Percentiles rank a stretch among this genome's conserved stretches.
phyloP scores from a whole-genome alignment of 1,139 yeast genomes.

The Candida glucosophila region DNA sequence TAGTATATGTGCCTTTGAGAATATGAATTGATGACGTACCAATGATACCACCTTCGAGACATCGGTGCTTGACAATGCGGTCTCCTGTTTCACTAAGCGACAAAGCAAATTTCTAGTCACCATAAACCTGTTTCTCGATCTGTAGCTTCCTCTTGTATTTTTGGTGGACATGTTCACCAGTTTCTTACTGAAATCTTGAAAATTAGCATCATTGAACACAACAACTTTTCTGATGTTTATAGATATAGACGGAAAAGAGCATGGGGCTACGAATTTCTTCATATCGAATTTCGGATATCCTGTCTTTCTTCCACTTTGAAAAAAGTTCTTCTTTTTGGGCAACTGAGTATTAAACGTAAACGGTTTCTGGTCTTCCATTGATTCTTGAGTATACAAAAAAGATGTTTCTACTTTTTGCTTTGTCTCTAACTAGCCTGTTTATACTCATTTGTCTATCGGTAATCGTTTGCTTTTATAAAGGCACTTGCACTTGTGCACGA shows the following conservation, averaged over 20 bases:
- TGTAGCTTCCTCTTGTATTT: constrained; percentile 5
- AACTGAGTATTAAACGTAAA: no score
- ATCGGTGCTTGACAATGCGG: constrained; percentile 5
- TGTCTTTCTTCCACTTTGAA: no score
- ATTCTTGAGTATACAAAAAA: no score
- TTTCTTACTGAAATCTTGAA: constrained; percentile 2
- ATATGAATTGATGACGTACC: constrained; percentile 8
- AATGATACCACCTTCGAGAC: constrained; percentile 11
- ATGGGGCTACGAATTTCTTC: constrained; percentile 3
- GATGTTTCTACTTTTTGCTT: no score
- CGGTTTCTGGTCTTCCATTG: no score
- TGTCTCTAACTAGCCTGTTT: no score
- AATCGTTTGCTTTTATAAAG: no score
- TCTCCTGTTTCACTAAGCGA: constrained; percentile 6
- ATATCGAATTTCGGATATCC: no score
- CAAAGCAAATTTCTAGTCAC: constrained; percentile 13
- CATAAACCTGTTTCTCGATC: constrained; percentile 15
- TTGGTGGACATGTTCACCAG: constrained; percentile 2
- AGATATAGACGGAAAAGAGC: constrained; percentile 3
- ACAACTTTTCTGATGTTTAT: constrained; percentile 3
- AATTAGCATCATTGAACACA: constrained; percentile 3
- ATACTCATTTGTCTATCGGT: no score
- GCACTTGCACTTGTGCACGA: no score
- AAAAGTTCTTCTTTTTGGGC: no score
- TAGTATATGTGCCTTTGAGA: not conserved